Percentiles rank a stretch among this genome's conserved stretches.
Evolutionary conservation across 2,329 filamentous ascomycete species (phyloP).

Genomic region (Ceratocystis ficicola): DNA sequence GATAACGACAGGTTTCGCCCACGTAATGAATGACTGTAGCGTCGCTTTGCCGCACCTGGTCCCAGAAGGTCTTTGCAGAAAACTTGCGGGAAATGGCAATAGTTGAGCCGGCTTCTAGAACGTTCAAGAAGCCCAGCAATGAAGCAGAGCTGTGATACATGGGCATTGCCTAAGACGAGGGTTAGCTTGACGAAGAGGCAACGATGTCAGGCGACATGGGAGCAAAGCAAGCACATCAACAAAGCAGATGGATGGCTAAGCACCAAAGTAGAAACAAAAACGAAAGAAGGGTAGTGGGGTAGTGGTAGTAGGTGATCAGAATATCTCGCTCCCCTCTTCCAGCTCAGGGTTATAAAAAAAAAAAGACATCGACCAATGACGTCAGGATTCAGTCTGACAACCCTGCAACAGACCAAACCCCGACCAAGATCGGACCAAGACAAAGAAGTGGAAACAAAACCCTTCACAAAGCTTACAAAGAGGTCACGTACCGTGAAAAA

Average conservation of each 20-base stretch:
- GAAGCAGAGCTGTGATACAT: conserved; percentile 74
- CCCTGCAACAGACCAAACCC: conserved; percentile 7
- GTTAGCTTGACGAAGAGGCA: background rate
- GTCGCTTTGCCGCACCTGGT: conserved; percentile 55
- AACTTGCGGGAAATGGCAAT: conserved; percentile 66
- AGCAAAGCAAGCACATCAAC: no score
- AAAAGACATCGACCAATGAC: background rate
- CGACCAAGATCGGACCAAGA: background rate
- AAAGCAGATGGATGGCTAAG: no score
- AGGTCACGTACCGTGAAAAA: conserved; percentile 54
- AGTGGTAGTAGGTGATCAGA: background rate
- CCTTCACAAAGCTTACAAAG: background rate
- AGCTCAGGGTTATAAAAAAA: background rate
- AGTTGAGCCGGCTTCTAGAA: conserved; percentile 49
- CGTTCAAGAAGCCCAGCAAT: conserved; percentile 53
- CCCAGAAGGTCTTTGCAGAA: conserved; percentile 65
- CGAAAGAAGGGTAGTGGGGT: conserved; percentile 9
- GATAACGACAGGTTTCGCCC: conserved; percentile 74
- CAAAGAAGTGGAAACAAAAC: background rate
- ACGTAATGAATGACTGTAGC: conserved; percentile 78
- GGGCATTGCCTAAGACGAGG: conserved; percentile 56
- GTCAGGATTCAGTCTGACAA: background rate
- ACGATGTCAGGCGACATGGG: background rate
- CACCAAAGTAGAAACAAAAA: background rate
- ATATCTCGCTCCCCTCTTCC: background rate